Evolutionary conservation across 768 basidiomycete species (phyloP).

Genomic region (Boletus reticulatus): DNA sequence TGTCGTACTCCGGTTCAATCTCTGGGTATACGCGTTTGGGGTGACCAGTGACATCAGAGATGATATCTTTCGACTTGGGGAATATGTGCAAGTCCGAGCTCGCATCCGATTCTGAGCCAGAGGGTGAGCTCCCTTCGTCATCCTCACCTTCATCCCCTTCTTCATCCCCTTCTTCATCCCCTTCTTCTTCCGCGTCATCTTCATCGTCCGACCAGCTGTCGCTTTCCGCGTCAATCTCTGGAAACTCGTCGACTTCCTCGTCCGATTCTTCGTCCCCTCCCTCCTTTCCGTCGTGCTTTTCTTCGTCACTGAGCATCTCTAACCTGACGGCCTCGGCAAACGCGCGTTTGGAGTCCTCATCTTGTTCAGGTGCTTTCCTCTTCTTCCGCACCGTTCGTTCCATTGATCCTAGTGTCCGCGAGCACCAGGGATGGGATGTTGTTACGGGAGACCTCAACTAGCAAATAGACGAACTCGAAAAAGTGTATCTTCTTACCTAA

Average conservation of each 20-base stretch:
- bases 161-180: conserved; percentile 34
- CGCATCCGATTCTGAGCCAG: conserved; percentile 31
- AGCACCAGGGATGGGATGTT: background rate
- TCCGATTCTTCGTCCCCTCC: conserved; percentile 40
- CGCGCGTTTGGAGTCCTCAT: conserved; percentile 31
- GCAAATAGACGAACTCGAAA: background rate
- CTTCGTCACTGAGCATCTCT: conserved; percentile 78
- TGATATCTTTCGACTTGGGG: conserved; percentile 64
- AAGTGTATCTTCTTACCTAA: conserved; percentile 18
- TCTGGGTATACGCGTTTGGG: conserved; percentile 82
- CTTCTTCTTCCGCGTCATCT: conserved; percentile 35
- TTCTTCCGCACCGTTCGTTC: conserved; percentile 45
- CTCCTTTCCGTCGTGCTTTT: conserved; percentile 39
- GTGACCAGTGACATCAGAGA: conserved; percentile 82
- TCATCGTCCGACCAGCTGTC: conserved; percentile 35
- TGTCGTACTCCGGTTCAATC: conserved; percentile 89
- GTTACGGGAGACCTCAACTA: background rate
- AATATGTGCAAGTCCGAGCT: conserved; percentile 52
- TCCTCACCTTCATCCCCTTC: conserved; percentile 35
- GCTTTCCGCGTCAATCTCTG: conserved; percentile 58
- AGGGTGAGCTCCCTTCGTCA: conserved; percentile 36
- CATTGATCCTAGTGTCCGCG: conserved; percentile 37
- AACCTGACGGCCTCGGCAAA: conserved; percentile 46
- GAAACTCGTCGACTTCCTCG: conserved; percentile 70
- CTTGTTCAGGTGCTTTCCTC: conserved; percentile 52